These are phyloP conservation scores for Cucurbitaria berberidis DNA, from an alignment of 2,329 filamentous ascomycete species.

Conservation along the genomic window DNA sequence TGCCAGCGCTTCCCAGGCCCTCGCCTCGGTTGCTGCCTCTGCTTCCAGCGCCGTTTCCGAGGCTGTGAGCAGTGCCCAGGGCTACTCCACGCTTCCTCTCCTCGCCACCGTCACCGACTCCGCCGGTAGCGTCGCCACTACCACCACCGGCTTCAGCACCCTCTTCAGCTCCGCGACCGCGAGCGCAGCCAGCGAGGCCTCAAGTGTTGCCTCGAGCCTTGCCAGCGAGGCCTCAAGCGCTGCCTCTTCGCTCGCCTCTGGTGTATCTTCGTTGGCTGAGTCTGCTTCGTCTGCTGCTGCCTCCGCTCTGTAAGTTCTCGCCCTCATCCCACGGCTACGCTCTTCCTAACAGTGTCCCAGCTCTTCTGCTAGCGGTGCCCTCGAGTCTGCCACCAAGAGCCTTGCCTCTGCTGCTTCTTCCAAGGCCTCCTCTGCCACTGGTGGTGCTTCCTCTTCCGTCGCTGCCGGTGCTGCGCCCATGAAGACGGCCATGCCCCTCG, in stretches of 20 bases:
- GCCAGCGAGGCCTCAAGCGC: slow-evolving; percentile 21
- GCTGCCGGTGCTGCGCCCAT: slow-evolving; percentile 32
- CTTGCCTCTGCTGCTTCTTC: slow-evolving; percentile 20
- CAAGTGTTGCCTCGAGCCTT: slow-evolving; percentile 21
- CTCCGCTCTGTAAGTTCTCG: slow-evolving; percentile 10
- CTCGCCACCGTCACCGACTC: slow-evolving; percentile 28
- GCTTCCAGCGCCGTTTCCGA: slow-evolving; percentile 3
- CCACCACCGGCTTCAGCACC: slow-evolving; percentile 34
- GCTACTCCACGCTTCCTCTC: slow-evolving; percentile 24
- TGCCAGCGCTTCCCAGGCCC: slow-evolving; percentile 7
- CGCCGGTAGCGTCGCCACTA: slow-evolving; percentile 25
- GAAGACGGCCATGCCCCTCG: slow-evolving; percentile 46
- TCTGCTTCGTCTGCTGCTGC: slow-evolving; percentile 10
- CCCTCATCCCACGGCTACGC: not conserved
- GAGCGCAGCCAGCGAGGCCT: slow-evolving; percentile 20
- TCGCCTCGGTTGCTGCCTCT: slow-evolving; percentile 1
- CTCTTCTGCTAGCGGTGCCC: slow-evolving; percentile 15
- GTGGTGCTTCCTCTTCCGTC: slow-evolving; percentile 13
- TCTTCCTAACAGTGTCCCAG: not conserved
- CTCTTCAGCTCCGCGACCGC: slow-evolving; percentile 21
- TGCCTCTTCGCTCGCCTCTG: slow-evolving; percentile 14
- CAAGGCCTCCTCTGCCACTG: slow-evolving; percentile 16
- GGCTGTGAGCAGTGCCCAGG: slow-evolving; percentile 15
- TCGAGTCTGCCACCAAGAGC: slow-evolving; percentile 11
- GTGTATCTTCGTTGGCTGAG: slow-evolving; percentile 4